Percentiles rank a stretch among this genome's conserved stretches.
Conservation (phyloP, 768 basidiomycete genomes). For the Collybiopsis luxurians region DNA sequence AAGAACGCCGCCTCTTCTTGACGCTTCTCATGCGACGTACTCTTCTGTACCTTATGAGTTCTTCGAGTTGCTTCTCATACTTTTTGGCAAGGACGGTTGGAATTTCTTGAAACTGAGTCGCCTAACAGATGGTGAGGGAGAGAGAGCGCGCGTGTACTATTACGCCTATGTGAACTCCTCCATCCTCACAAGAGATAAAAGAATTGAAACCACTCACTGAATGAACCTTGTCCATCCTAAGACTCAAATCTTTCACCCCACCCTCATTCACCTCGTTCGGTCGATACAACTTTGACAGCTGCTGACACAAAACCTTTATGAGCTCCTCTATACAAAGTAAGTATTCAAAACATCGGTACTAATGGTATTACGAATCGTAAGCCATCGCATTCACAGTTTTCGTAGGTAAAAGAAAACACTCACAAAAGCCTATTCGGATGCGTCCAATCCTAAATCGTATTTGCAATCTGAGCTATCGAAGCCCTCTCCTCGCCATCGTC, state of each 20-base stretch:
- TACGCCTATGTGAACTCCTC: too few species aligned
- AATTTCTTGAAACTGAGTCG: constrained; percentile 2
- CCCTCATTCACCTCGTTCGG: constrained; percentile 71
- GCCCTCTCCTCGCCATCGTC: constrained; percentile 57
- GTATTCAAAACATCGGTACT: not conserved
- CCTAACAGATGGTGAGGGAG: constrained; percentile 20
- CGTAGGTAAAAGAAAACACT: too few species aligned
- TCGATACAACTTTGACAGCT: constrained; percentile 62
- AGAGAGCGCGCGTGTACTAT: constrained; percentile 34
- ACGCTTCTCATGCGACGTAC: constrained; percentile 61
- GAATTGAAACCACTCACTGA: constrained; percentile 39
- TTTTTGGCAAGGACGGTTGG: not conserved
- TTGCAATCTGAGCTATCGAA: constrained; percentile 50
- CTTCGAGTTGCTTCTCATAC: constrained; percentile 5
- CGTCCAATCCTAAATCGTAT: constrained; percentile 75
- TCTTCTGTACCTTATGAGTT: not conserved
- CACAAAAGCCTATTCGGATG: constrained; percentile 59
- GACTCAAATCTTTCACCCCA: constrained; percentile 59
- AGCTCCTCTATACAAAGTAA: constrained; percentile 44
- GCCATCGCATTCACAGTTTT: too few species aligned
- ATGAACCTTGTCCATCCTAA: constrained; percentile 58
- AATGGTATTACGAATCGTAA: not conserved
- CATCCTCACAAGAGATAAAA: too few species aligned
- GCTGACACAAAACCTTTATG: constrained; percentile 61
- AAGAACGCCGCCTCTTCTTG: constrained; percentile 67